Evolutionary conservation across 2,329 filamentous ascomycete genomes (phyloP).

Genomic region (Neoarthrinium moseri): DNA sequence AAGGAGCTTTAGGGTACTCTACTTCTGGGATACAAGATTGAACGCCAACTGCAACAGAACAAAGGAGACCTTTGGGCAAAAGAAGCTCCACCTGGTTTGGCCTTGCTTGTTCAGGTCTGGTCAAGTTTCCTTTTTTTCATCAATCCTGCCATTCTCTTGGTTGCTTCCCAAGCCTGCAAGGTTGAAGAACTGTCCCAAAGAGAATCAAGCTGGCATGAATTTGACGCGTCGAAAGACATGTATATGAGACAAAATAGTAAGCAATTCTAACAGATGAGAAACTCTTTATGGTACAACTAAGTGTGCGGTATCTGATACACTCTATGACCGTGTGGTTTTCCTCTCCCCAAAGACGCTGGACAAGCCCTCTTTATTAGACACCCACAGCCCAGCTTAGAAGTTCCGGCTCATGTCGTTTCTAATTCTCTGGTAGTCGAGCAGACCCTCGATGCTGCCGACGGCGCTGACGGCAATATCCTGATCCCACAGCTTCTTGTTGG

Average conservation of each 20-base stretch:
- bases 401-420: conserved; percentile 87
- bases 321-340: conserved; percentile 46
- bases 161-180: too few relatives aligned
- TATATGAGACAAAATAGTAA: neutral
- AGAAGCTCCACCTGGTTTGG: too few relatives aligned
- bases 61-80: too few relatives aligned
- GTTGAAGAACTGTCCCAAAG: too few relatives aligned
- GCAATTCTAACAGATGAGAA: conserved; percentile 28
- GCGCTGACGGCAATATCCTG: conserved; percentile 93
- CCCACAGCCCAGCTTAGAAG: conserved; percentile 40
- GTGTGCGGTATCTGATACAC: conserved; percentile 54
- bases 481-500: conserved; percentile 94
- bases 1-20: too few relatives aligned
- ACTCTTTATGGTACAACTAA: conserved; percentile 54
- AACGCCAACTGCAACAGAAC: too few relatives aligned
- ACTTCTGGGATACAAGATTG: too few relatives aligned
- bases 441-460: conserved; percentile 87
- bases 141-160: too few relatives aligned
- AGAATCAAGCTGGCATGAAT: too few relatives aligned
- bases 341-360: conserved; percentile 24
- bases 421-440: conserved; percentile 75
- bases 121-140: too few relatives aligned
- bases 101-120: too few relatives aligned
- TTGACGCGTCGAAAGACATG: too few relatives aligned
- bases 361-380: conserved; percentile 25